Percentiles rank a stretch among this genome's conserved stretches.
Conservation (phyloP, 164 flowering plant species). For the Protea cynaroides region DNA sequence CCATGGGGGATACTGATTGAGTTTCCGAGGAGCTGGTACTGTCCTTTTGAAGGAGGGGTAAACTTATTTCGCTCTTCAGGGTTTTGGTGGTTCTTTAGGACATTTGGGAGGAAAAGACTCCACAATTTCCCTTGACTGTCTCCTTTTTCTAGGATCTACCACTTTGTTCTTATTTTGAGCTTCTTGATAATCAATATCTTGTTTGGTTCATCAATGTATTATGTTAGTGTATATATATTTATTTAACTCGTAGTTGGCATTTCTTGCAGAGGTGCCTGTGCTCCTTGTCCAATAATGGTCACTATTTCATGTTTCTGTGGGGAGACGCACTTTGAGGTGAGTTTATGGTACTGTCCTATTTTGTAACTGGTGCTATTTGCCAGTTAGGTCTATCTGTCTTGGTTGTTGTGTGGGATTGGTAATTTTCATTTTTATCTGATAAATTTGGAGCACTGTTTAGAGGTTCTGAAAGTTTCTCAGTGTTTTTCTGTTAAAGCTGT, state of each 20-base stretch:
- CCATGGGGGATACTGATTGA: too few relatives aligned
- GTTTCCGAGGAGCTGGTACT: too few relatives aligned
- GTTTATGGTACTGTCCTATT: constrained; percentile 4
- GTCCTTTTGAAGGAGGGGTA: too few relatives aligned
- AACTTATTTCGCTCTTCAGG: too few relatives aligned
- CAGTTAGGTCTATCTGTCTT: background rate
- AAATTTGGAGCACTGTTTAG: background rate
- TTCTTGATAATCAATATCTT: too few relatives aligned
- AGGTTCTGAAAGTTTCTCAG: background rate
- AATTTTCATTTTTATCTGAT: background rate
- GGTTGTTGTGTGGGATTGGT: background rate
- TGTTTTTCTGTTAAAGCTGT: background rate
- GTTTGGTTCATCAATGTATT: too few relatives aligned
- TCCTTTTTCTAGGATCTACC: too few relatives aligned
- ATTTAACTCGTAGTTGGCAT: background rate
- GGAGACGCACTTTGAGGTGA: constrained; percentile 82
- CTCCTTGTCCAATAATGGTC: constrained; percentile 96
- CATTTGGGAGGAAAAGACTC: too few relatives aligned
- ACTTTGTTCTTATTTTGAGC: too few relatives aligned
- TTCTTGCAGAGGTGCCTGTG: constrained; percentile 81
- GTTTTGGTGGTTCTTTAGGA: too few relatives aligned
- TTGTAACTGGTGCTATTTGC: background rate
- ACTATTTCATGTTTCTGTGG: constrained; percentile 82
- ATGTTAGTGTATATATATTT: background rate
- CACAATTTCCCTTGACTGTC: too few relatives aligned